Percentiles rank a stretch among this genome's conserved stretches.
Conservation (phyloP, 768 basidiomycete species). For the Phanerodontia chrysosporium region DNA sequence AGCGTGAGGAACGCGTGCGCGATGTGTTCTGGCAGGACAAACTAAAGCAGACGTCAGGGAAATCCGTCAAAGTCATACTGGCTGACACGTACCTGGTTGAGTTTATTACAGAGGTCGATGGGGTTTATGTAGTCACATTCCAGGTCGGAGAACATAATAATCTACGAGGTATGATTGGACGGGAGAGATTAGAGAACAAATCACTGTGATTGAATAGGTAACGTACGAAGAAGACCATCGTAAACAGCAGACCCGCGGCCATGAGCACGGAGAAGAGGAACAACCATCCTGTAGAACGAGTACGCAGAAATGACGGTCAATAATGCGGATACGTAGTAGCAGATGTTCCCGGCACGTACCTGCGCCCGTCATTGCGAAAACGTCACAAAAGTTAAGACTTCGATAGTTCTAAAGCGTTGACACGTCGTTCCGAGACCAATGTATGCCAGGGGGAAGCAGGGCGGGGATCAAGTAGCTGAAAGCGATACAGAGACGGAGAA, state of each 20-base stretch:
- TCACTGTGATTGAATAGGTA: neutral
- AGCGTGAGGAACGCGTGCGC: conserved; percentile 89
- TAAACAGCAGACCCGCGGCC: conserved; percentile 93
- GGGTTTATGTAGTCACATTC: conserved; percentile 99
- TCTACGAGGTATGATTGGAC: conserved; percentile 48
- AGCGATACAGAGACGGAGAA: neutral
- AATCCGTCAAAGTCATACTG: neutral
- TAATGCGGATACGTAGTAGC: neutral
- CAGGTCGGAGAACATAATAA: conserved; percentile 99
- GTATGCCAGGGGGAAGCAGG: neutral
- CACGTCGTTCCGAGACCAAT: neutral
- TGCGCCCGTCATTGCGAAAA: conserved; percentile 9
- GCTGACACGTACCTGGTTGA: conserved; percentile 76
- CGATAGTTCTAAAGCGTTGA: neutral
- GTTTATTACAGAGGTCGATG: conserved; percentile 99
- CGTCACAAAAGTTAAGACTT: neutral
- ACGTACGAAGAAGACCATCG: conserved; percentile 99
- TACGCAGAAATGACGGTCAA: neutral
- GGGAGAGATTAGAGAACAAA: neutral
- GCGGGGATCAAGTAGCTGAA: neutral
- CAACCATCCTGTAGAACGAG: conserved; percentile 69
- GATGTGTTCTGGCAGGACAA: conserved; percentile 94
- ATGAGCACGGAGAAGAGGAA: conserved; percentile 95
- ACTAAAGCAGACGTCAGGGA: conserved; percentile 45
- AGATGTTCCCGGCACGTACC: neutral